Evolutionary conservation across 495 filamentous ascomycete species (phyloP).

Genomic region (Xylaria longipes): DNA sequence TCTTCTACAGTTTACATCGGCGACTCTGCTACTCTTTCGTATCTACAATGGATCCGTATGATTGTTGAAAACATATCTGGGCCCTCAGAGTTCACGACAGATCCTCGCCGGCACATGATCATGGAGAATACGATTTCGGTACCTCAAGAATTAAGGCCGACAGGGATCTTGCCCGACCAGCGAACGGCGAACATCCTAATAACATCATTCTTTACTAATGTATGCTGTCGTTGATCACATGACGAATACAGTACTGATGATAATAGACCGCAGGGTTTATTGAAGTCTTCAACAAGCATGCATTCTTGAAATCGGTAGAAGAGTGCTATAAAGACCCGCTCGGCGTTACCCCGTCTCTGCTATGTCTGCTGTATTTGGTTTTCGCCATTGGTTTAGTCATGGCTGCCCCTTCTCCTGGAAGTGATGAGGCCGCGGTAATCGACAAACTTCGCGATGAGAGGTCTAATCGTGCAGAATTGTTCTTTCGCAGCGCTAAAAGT

Average conservation of each 20-base stretch:
- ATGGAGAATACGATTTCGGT: slow-evolving; percentile 64
- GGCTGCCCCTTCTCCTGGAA: slow-evolving; percentile 58
- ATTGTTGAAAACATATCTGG: slow-evolving; percentile 73
- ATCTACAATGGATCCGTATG: slow-evolving; percentile 73
- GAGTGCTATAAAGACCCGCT: slow-evolving; percentile 61
- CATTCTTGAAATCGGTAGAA: slow-evolving; percentile 57
- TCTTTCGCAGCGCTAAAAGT: slow-evolving; percentile 63
- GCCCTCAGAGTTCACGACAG: slow-evolving; percentile 69
- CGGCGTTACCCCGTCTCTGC: slow-evolving; percentile 50
- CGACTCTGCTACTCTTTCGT: slow-evolving; percentile 74
- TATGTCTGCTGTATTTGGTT: slow-evolving; percentile 64
- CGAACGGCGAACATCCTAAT: slow-evolving; percentile 61
- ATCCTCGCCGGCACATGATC: slow-evolving; percentile 72
- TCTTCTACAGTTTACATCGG: slow-evolving; percentile 66
- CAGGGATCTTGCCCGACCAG: slow-evolving; percentile 60
- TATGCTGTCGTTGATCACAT: slow-evolving; percentile 38
- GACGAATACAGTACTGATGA: slow-evolving; percentile 18
- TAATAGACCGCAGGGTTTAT: slow-evolving; percentile 62
- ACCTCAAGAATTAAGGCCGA: slow-evolving; percentile 51
- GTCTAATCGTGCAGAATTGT: slow-evolving; percentile 61
- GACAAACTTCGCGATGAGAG: slow-evolving; percentile 53
- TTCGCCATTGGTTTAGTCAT: slow-evolving; percentile 66
- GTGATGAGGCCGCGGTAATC: slow-evolving; percentile 55
- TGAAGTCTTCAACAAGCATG: slow-evolving; percentile 58
- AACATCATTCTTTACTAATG: slow-evolving; percentile 66